Conservation (phyloP, 2,329 filamentous ascomycete species). For the Aaosphaeria arxii region DNA sequence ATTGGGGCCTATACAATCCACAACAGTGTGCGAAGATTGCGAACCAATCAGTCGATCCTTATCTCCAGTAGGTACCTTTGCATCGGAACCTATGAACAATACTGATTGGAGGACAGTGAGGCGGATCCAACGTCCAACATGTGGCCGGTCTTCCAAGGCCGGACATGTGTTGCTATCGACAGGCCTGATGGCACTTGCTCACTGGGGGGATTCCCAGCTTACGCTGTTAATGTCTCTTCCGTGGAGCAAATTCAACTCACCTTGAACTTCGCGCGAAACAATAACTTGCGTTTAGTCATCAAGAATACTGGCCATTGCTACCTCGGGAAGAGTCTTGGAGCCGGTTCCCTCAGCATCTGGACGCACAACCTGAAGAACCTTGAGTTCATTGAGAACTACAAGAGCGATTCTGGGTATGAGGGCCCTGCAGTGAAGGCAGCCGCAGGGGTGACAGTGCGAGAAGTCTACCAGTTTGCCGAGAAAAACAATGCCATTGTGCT, state of each 20-base stretch:
- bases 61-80: not conserved
- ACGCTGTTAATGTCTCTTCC: slow-evolving; percentile 5
- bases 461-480: slow-evolving; percentile 7
- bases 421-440: slow-evolving; percentile 8
- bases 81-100: not conserved
- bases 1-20: slow-evolving; percentile 2
- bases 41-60: slow-evolving; percentile 1
- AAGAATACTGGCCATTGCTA: slow-evolving; percentile 14
- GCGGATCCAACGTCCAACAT: slow-evolving; percentile 19
- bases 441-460: slow-evolving; percentile 8
- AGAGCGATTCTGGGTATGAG: slow-evolving; percentile 4
- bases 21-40: slow-evolving; percentile 1
- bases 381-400: slow-evolving; percentile 3
- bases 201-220: slow-evolving; percentile 4
- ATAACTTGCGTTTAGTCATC: slow-evolving; percentile 12
- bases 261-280: slow-evolving; percentile 8
- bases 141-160: slow-evolving; percentile 20
- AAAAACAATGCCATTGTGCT: slow-evolving; percentile 4
- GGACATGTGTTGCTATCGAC: slow-evolving; percentile 16
- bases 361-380: slow-evolving; percentile 9
- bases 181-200: slow-evolving; percentile 3
- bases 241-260: slow-evolving; percentile 4
- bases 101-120: not conserved
- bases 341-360: slow-evolving; percentile 5
- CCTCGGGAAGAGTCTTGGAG: slow-evolving; percentile 3